Percentiles rank a stretch among this genome's conserved stretches.
phyloP scores from a whole-genome alignment of 768 basidiomycete species.

The Dentipellis sp. region DNA sequence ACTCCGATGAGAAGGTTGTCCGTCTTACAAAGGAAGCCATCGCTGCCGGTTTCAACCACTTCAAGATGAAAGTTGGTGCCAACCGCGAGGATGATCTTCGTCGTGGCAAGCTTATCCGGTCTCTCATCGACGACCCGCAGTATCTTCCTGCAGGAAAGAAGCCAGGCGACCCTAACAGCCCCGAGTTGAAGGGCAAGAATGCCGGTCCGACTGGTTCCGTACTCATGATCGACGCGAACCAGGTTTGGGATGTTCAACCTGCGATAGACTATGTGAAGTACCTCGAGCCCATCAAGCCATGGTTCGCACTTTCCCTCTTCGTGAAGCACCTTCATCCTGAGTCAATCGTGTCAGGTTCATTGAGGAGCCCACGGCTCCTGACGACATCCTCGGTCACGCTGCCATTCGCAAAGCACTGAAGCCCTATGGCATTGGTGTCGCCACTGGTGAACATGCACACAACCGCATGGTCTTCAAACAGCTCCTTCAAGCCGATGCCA shows the following conservation, averaged over 20 bases:
- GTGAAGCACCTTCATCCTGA: neutral
- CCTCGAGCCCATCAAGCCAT: slow-evolving; percentile 75
- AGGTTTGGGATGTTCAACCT: slow-evolving; percentile 90
- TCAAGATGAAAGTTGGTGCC: slow-evolving; percentile 98
- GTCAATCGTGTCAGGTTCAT: slow-evolving; percentile 57
- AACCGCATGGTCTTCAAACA: slow-evolving; percentile 97
- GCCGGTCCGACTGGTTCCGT: slow-evolving; percentile 92
- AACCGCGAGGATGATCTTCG: slow-evolving; percentile 75
- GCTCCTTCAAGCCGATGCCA: slow-evolving; percentile 80
- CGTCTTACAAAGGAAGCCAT: slow-evolving; percentile 83
- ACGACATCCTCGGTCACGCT: slow-evolving; percentile 83
- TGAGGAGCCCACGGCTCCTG: slow-evolving; percentile 89
- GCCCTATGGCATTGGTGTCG: slow-evolving; percentile 78
- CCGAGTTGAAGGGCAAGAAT: slow-evolving; percentile 76
- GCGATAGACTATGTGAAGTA: slow-evolving; percentile 87
- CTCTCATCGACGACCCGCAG: slow-evolving; percentile 89
- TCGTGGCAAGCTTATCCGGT: slow-evolving; percentile 82
- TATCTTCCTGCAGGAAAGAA: slow-evolving; percentile 55
- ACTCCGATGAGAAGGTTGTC: slow-evolving; percentile 86
- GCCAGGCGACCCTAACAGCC: slow-evolving; percentile 50
- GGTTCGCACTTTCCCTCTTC: slow-evolving; percentile 37
- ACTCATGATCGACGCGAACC: slow-evolving; percentile 96
- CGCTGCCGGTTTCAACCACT: slow-evolving; percentile 88
- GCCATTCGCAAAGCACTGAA: slow-evolving; percentile 70
- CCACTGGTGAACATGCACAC: slow-evolving; percentile 92